phyloP scores from a whole-genome alignment of 2,329 filamentous ascomycete species.

The Fusarium secorum region DNA sequence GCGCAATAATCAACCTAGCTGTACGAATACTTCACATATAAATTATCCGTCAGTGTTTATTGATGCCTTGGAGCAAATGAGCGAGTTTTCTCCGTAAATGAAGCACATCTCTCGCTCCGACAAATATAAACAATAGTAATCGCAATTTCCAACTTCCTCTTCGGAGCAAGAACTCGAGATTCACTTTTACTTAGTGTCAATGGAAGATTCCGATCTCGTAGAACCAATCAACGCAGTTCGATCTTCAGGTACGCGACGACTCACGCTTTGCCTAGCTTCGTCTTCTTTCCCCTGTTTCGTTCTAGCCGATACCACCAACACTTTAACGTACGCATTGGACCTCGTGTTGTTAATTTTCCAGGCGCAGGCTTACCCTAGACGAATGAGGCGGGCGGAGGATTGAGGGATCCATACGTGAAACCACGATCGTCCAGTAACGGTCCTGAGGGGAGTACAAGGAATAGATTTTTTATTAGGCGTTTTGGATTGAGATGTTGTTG shows the following conservation, averaged over 20 bases:
- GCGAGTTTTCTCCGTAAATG: not conserved
- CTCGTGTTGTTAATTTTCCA: not conserved
- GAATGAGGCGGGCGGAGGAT: not conserved
- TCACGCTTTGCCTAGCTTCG: not conserved
- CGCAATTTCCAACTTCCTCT: not conserved
- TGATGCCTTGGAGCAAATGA: not conserved
- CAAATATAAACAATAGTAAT: not conserved
- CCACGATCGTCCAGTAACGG: not conserved
- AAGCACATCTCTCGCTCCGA: not conserved
- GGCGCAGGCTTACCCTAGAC: not conserved
- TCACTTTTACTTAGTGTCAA: not conserved
- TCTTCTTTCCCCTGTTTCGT: not conserved
- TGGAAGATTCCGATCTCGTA: not conserved
- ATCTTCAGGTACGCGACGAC: not conserved
- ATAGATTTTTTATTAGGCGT: not conserved
- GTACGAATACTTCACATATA: too few relatives aligned
- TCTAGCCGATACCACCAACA: not conserved
- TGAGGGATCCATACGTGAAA: not conserved
- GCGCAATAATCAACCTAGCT: fast-evolving
- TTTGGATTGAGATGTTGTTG: not conserved
- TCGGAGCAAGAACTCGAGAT: not conserved
- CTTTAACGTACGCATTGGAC: not conserved
- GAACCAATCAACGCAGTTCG: not conserved
- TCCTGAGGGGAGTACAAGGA: not conserved
- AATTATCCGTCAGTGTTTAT: too few relatives aligned